These are phyloP conservation scores for Rhodotorula sphaerocarpa DNA, from an alignment of 768 basidiomycete genomes.

Conservation along the genomic window DNA sequence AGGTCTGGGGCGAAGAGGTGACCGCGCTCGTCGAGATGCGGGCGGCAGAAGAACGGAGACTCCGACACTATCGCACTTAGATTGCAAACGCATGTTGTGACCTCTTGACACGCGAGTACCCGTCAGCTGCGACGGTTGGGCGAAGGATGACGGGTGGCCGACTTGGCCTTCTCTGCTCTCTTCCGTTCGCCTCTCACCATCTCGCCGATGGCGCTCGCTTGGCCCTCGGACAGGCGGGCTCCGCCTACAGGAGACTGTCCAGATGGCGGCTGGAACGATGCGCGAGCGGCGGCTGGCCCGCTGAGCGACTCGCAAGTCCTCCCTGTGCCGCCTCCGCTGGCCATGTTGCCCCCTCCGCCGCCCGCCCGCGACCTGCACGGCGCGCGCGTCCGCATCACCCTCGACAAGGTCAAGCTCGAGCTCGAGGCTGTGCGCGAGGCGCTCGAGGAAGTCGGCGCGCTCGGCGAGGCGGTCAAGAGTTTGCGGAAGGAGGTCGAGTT, in stretches of 20 bases:
- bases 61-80: slow-evolving; percentile 20
- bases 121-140: too few relatives aligned
- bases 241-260: too few relatives aligned
- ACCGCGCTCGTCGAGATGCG: slow-evolving; percentile 55
- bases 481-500: neutral
- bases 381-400: slow-evolving; percentile 5
- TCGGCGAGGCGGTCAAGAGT: slow-evolving; percentile 1
- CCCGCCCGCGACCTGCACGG: slow-evolving; percentile 1
- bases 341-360: neutral
- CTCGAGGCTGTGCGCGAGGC: neutral
- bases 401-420: slow-evolving; percentile 18
- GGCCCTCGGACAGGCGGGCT: too few relatives aligned
- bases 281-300: too few relatives aligned
- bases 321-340: neutral
- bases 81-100: too few relatives aligned
- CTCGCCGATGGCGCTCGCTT: too few relatives aligned
- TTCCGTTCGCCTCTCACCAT: too few relatives aligned
- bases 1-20: slow-evolving; percentile 65
- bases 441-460: slow-evolving; percentile 3
- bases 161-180: too few relatives aligned
- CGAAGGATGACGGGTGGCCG: too few relatives aligned
- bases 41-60: slow-evolving; percentile 53
- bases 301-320: too few relatives aligned
- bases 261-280: too few relatives aligned
- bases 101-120: too few relatives aligned